These are phyloP conservation scores for Penicillium malachiteum DNA, from an alignment of 495 filamentous ascomycete genomes.

Conservation along the genomic window DNA sequence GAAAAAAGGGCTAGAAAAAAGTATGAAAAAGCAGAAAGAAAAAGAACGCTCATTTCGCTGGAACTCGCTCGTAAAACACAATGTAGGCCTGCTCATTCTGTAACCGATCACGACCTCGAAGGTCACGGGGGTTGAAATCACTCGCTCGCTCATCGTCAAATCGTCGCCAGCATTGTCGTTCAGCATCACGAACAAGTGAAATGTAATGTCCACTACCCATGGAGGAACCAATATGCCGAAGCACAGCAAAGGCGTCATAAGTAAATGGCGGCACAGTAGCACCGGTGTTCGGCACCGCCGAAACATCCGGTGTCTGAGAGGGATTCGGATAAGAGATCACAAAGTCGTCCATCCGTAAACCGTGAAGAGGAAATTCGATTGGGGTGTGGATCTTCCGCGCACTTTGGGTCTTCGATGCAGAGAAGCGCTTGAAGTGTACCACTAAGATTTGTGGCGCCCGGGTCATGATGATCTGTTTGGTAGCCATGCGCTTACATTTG, in stretches of 20 bases:
- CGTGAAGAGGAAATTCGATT: constrained; percentile 65
- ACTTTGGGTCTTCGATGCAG: constrained; percentile 53
- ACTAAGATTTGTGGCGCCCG: constrained; percentile 69
- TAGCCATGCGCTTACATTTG: constrained; percentile 65
- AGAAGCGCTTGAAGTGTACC: constrained; percentile 76
- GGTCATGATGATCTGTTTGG: constrained; percentile 71
- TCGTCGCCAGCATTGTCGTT: constrained; percentile 59
- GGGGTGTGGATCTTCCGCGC: constrained; percentile 66
- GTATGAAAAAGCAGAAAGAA: constrained; percentile 17
- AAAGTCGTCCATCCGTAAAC: constrained; percentile 62
- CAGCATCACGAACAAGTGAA: constrained; percentile 60
- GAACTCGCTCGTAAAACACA: constrained; percentile 61
- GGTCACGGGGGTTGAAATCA: constrained; percentile 57
- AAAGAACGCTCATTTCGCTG: constrained; percentile 44
- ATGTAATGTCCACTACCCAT: constrained; percentile 71
- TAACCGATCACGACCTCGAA: constrained; percentile 45
- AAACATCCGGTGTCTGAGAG: constrained; percentile 23
- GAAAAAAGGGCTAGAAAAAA: neutral
- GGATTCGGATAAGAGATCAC: constrained; percentile 43
- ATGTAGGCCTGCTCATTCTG: constrained; percentile 68
- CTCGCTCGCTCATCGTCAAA: constrained; percentile 63
- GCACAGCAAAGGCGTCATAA: constrained; percentile 72
- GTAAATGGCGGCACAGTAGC: constrained; percentile 62
- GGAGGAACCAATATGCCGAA: constrained; percentile 63
- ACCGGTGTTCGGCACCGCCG: constrained; percentile 13